Conservation (phyloP, 2,329 filamentous ascomycete genomes). For the Colletotrichum musicola region DNA sequence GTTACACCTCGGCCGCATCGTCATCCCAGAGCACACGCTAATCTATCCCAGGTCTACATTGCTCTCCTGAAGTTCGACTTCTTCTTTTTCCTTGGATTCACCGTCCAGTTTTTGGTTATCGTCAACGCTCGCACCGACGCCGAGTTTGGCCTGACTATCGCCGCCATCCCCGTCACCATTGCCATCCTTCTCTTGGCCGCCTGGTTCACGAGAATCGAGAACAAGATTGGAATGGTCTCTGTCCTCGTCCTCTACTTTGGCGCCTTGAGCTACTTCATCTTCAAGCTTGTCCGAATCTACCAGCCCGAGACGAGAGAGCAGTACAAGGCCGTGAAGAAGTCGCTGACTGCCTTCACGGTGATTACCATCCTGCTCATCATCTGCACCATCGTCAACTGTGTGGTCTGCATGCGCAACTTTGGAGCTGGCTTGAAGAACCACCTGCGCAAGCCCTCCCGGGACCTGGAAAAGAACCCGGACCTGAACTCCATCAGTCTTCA, state of each 20-base stretch:
- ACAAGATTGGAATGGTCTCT: slow-evolving; percentile 78
- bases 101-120: slow-evolving; percentile 96
- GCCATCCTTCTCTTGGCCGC: slow-evolving; percentile 87
- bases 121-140: slow-evolving; percentile 77
- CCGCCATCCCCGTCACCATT: slow-evolving; percentile 92
- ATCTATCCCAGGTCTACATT: slow-evolving; percentile 83
- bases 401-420: slow-evolving; percentile 92
- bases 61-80: slow-evolving; percentile 98
- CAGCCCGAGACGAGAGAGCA: slow-evolving; percentile 67
- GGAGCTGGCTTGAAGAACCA: slow-evolving; percentile 89
- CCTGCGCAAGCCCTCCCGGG: slow-evolving; percentile 68
- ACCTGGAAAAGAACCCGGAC: slow-evolving; percentile 67
- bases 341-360: slow-evolving; percentile 92
- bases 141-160: slow-evolving; percentile 89
- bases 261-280: slow-evolving; percentile 94
- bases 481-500: slow-evolving; percentile 67
- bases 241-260: slow-evolving; percentile 90
- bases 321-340: slow-evolving; percentile 85
- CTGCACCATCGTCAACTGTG: slow-evolving; percentile 87
- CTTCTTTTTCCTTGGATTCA: slow-evolving; percentile 99
- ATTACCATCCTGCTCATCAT: slow-evolving; percentile 92
- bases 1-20: slow-evolving; percentile 39
- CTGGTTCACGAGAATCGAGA: slow-evolving; percentile 87
- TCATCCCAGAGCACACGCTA: neutral
- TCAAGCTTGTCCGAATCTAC: slow-evolving; percentile 98